Evolutionary conservation across 257 asterid genomes (phyloP), one percentile per base, ranked within the genome.

Genomic region (Apocynum venetum): DNA sequence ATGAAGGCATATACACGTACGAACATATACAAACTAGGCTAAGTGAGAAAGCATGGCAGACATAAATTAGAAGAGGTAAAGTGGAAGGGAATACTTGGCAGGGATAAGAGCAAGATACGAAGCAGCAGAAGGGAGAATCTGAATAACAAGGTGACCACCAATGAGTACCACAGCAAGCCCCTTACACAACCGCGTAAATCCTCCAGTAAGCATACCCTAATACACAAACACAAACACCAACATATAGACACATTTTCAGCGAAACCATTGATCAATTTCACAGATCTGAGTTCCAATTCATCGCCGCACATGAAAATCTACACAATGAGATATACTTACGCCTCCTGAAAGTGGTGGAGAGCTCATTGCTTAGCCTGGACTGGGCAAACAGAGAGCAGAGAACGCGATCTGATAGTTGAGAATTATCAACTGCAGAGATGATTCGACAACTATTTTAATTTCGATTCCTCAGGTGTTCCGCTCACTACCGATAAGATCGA

Each of bases 81-180:
- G 8, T 71, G 20, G 61, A 66, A 71, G 52, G 36, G 52, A 78
- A 56, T 89, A 96, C 99, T 89, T 96, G 78, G 98, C 97, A 66
- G 99, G 99, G 78, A 93, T 91, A 65, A 96, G 98, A 76, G 99
- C 97, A 38, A 96, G 92, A 80, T 90, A 89, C 48, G 96, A 85
- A 83, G 89, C 80, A 71, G 93, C 88, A 82, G 94, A 80, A 38
- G 99, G 96, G 25, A 91, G 61, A 81, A 89, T 87, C 86, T 91
- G 94, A 52, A 89, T 87, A 75, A 87, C 88, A 85, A 92, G 69
- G 88, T 96, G 98, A 38, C 99, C 97, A 70, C 86, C 93, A 1
- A 93, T 78, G 76, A 96, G 88, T 19, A 96, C 94, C 80, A 89
- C 97, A 14, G 94, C 91, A 68, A 93, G 76, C 43, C 98, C 97